A percentile compares a stretch with the other conserved stretches of the same genome.
phyloP scores from a whole-genome alignment of 2,329 filamentous ascomycete species.

The Stemphylium vesicarium region DNA sequence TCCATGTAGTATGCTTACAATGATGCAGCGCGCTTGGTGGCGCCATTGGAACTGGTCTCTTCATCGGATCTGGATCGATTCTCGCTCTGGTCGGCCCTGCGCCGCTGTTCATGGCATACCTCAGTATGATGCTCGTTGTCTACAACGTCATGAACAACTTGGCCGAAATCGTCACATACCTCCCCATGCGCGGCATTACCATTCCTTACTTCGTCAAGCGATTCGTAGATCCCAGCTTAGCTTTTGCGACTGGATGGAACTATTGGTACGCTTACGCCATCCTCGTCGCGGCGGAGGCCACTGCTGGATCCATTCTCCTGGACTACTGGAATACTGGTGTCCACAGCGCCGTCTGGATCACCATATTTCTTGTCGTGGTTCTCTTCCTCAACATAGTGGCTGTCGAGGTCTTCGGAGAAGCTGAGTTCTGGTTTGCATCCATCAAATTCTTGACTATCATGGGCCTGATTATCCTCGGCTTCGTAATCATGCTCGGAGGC shows the following conservation, averaged over 20 bases:
- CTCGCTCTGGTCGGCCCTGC: slow-evolving; percentile 43
- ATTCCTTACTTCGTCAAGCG: slow-evolving; percentile 49
- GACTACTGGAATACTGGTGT: slow-evolving; percentile 46
- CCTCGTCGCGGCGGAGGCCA: slow-evolving; percentile 45
- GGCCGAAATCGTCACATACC: slow-evolving; percentile 50
- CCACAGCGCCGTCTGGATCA: slow-evolving; percentile 44
- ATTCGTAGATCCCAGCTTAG: slow-evolving; percentile 56
- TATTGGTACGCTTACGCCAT: slow-evolving; percentile 44
- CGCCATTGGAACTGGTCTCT: slow-evolving; percentile 56
- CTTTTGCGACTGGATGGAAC: slow-evolving; percentile 43
- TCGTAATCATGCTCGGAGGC: slow-evolving; percentile 47
- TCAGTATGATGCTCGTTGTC: slow-evolving; percentile 48
- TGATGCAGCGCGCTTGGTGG: slow-evolving; percentile 64
- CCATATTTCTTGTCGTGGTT: slow-evolving; percentile 45
- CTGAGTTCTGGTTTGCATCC: slow-evolving; percentile 60
- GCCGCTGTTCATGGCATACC: slow-evolving; percentile 47
- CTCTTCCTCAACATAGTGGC: slow-evolving; percentile 46
- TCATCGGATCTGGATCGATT: slow-evolving; percentile 45
- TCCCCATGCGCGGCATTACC: slow-evolving; percentile 49
- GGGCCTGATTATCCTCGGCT: slow-evolving; percentile 43
- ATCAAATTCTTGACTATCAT: slow-evolving; percentile 55
- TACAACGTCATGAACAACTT: slow-evolving; percentile 51
- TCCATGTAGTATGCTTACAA: slow-evolving; percentile 35
- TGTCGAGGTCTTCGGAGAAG: slow-evolving; percentile 52
- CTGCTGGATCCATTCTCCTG: slow-evolving; percentile 41